Conservation (phyloP, 352 stramenopile genomes). For the Globisporangium cederbergense region DNA sequence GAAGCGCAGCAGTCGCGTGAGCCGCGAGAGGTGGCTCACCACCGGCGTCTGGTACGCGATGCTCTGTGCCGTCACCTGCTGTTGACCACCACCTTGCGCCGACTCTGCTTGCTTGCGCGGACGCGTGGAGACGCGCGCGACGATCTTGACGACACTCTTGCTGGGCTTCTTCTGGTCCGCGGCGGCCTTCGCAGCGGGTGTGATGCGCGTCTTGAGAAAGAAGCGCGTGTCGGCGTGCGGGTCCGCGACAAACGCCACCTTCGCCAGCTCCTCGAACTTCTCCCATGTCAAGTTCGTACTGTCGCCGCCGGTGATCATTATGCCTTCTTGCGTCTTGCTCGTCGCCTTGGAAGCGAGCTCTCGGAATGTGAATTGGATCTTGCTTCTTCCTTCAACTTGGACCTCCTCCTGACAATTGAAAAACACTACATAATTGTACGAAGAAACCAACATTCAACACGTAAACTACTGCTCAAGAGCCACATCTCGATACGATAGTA, state of each 20-base stretch:
- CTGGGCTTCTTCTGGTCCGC: slow-evolving; percentile 21
- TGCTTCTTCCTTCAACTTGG: no score
- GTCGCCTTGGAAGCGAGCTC: neutral
- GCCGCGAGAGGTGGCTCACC: slow-evolving; percentile 27
- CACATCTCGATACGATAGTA: no score
- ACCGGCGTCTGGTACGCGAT: slow-evolving; percentile 20
- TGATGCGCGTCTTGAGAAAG: slow-evolving; percentile 49
- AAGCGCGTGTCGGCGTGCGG: slow-evolving; percentile 46
- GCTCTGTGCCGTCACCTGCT: slow-evolving; percentile 16
- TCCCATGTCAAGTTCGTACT: slow-evolving; percentile 45
- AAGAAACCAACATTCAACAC: neutral
- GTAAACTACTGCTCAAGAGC: neutral
- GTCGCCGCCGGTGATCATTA: slow-evolving; percentile 7
- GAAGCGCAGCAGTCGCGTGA: slow-evolving; percentile 57
- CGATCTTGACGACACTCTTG: slow-evolving; percentile 30
- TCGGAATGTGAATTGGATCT: neutral
- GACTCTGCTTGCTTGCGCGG: neutral
- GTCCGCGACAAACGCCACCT: slow-evolving; percentile 55
- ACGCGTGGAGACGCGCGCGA: slow-evolving; percentile 36
- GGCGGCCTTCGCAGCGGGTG: neutral
- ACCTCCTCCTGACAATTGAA: neutral
- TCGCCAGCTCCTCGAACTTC: slow-evolving; percentile 65
- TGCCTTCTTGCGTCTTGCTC: neutral
- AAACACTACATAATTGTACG: neutral
- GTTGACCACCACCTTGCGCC: neutral